These are phyloP conservation scores for Cucurbita argyrosperma DNA, from an alignment of 306 rosid genomes.

Conservation along the genomic window DNA sequence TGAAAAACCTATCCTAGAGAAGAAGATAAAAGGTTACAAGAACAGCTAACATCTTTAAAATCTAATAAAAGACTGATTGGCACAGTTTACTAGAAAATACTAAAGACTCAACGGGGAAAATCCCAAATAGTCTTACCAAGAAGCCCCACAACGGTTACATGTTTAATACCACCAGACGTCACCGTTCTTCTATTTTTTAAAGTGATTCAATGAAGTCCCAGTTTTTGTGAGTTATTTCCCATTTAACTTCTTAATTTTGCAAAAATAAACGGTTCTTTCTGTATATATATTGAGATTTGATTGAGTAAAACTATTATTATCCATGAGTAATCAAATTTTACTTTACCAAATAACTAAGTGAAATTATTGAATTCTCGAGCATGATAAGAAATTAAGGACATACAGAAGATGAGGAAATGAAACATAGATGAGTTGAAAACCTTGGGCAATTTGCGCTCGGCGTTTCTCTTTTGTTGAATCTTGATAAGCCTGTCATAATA, in stretches of 20 bases:
- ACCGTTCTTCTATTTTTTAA: neutral
- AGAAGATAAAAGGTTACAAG: neutral
- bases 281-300: neutral
- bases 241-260: neutral
- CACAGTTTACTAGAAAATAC: neutral
- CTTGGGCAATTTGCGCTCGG: slow-evolving; percentile 87
- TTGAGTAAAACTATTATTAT: neutral
- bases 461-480: slow-evolving; percentile 93
- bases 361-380: neutral
- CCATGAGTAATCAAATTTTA: neutral
- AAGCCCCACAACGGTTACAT: neutral
- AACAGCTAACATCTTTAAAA: neutral
- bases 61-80: neutral
- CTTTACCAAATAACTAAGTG: neutral
- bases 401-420: neutral
- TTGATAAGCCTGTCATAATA: slow-evolving; percentile 69
- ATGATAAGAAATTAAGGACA: neutral
- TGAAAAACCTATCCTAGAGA: slow-evolving; percentile 1
- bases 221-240: neutral
- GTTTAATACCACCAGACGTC: neutral
- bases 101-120: neutral
- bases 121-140: neutral
- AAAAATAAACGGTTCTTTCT: neutral
- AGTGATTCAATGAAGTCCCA: neutral
- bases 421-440: slow-evolving; percentile 20